Percentiles rank a stretch among this genome's conserved stretches.
phyloP scores from a whole-genome alignment of 345 rosid species.

The Citrus trifoliata region DNA sequence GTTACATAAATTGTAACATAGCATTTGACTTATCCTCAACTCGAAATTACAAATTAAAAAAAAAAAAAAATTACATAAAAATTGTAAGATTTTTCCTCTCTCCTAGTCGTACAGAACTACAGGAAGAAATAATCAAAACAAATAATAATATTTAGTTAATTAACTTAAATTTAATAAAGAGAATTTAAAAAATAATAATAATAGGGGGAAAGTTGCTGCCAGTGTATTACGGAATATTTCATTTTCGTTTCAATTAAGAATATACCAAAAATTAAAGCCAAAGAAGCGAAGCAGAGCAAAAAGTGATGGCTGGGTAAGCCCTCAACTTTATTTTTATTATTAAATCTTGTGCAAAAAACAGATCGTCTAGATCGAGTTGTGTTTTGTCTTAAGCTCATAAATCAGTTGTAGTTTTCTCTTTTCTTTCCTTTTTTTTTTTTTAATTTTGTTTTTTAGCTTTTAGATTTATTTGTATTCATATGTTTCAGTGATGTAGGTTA shows the following conservation, averaged over 20 bases:
- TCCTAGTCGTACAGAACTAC: not conserved
- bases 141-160: not conserved
- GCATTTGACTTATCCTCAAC: not conserved
- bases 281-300: not conserved
- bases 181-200: not conserved
- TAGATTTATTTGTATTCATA: not conserved
- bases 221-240: not conserved
- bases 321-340: not conserved
- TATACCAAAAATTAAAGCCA: not conserved
- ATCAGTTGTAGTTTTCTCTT: not conserved
- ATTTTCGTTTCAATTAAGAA: not conserved
- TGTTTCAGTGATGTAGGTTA: not conserved
- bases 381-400: not conserved
- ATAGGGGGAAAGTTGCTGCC: not conserved
- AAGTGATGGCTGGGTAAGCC: constrained; percentile 8
- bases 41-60: not conserved
- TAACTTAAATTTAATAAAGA: not conserved
- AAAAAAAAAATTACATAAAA: not conserved
- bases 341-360: too few species aligned
- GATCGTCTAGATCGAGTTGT: not conserved
- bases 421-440: not conserved
- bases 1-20: too few species aligned
- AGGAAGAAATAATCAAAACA: not conserved
- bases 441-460: not conserved
- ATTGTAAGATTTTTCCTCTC: too few species aligned